Base-by-base conservation (phyloP, 2,329 filamentous ascomycete species). In the Penicillium sp. region DNA sequence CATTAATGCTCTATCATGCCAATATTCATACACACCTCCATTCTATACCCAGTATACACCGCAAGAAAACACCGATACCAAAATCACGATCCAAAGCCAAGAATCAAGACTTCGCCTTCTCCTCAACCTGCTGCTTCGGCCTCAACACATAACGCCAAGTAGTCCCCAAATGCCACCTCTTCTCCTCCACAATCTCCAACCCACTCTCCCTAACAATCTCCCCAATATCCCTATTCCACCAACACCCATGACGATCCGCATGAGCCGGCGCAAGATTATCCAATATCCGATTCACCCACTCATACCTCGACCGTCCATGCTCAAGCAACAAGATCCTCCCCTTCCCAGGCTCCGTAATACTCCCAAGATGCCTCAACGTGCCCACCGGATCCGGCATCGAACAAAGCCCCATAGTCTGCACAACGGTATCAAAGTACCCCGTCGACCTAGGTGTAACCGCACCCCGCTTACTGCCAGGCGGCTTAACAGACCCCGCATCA, bases 201-300 rank as follows among this genome's bases (percentile, higher is more conserved):
- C 74, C 75, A 57, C 74, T 77, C 49, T 74, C 64, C 45, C 62
- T 57, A n/a, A 78, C 68, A 54, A 78, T 72, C 46, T 67, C 63
- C 29, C 72, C 74, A 39, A 78, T 76, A 66, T 78, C 75, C 33
- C 74, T 68, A 61, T 78, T 78, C 69, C 72, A 77, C 75, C 76
- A 78, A 59, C 76, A 78, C 13, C 76, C 76, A 64, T 77, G 74
- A n/a, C 69, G 65, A 54, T 76, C 65, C 29, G 76, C 76, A 63
- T 78, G 76, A 33, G 69, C 65, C 4, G 73, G 65, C 2, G 76
- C 76, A 47, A 73, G 59, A 41, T 72, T 73, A 56, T 78, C 75
- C 47, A 78, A 59, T 11, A 76, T 64, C 4, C 62, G 60, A 61
- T 78, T 78, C 54, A 77, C 31, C 72, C 74, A 76, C 19, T 58